phyloP scores from a whole-genome alignment of 106 monocot species.

The Chionographis japonica region DNA sequence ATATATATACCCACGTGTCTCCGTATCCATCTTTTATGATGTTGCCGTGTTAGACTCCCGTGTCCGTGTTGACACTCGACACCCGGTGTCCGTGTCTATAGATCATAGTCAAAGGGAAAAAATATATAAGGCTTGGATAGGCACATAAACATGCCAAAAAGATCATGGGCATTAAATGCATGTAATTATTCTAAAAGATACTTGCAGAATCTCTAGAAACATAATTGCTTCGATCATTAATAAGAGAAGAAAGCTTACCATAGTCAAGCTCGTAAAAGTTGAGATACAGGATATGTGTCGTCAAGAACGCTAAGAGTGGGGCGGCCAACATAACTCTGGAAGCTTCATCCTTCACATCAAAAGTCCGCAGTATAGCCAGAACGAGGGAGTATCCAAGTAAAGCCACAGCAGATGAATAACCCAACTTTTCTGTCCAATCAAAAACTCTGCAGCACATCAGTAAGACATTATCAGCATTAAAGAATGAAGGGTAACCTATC shows the following conservation, averaged over 20 bases:
- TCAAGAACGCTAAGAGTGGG: conserved; percentile 69
- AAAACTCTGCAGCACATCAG: conserved; percentile 37
- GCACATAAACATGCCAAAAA: no score
- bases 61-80: no score
- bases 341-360: conserved; percentile 65
- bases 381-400: conserved; percentile 67
- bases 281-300: conserved; percentile 74
- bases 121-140: no score
- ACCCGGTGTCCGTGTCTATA: no score
- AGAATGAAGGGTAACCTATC: background rate
- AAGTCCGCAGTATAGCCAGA: conserved; percentile 50
- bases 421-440: conserved; percentile 62
- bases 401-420: conserved; percentile 67
- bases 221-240: no score
- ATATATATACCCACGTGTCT: no score
- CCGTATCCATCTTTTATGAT: no score
- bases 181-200: no score
- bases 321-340: conserved; percentile 72
- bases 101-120: no score
- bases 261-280: conserved; percentile 76
- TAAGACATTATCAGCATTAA: background rate
- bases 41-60: no score
- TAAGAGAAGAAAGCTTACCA: conserved; percentile 28
- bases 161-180: no score
- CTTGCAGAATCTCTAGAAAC: no score